phyloP scores from a whole-genome alignment of 2,329 filamentous ascomycete species.

The Fusarium hostae region DNA sequence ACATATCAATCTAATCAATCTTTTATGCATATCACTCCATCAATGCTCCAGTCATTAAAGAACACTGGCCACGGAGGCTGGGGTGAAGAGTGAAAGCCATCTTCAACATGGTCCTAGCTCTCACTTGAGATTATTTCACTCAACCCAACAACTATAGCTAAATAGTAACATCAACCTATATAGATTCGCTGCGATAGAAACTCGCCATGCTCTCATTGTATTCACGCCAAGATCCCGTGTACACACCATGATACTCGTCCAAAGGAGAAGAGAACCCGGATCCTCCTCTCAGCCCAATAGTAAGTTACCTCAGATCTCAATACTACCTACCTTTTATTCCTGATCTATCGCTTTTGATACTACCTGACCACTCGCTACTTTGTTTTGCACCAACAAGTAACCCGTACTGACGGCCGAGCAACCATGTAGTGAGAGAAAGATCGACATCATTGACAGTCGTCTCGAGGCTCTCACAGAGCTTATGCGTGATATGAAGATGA shows the following conservation, averaged over 20 bases:
- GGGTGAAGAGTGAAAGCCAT: not conserved
- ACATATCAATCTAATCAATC: constrained; percentile 27
- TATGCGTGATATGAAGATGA: constrained; percentile 49
- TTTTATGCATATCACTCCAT: not conserved
- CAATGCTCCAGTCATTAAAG: not conserved
- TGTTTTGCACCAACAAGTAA: not conserved
- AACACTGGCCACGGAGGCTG: not conserved
- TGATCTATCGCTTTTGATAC: not conserved
- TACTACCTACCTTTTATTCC: not conserved
- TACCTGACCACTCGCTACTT: not conserved
- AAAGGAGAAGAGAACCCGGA: constrained; percentile 52
- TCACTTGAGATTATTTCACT: not conserved
- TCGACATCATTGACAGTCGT: constrained; percentile 52
- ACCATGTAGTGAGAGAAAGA: constrained; percentile 50
- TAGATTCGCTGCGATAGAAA: constrained; percentile 54
- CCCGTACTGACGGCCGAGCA: not conserved
- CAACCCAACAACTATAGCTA: constrained; percentile 1
- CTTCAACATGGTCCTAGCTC: not conserved
- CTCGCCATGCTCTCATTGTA: constrained; percentile 51
- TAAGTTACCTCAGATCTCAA: constrained; percentile 35
- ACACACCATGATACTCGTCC: constrained; percentile 48
- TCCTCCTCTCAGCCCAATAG: constrained; percentile 53
- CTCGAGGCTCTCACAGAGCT: constrained; percentile 50
- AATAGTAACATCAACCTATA: constrained; percentile 6
- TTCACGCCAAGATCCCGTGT: constrained; percentile 52